A percentile compares a stretch with the other conserved stretches of the same genome.
Evolutionary conservation across 2,329 filamentous ascomycete species (phyloP).

Genomic region (Botryotinia narcissicola): DNA sequence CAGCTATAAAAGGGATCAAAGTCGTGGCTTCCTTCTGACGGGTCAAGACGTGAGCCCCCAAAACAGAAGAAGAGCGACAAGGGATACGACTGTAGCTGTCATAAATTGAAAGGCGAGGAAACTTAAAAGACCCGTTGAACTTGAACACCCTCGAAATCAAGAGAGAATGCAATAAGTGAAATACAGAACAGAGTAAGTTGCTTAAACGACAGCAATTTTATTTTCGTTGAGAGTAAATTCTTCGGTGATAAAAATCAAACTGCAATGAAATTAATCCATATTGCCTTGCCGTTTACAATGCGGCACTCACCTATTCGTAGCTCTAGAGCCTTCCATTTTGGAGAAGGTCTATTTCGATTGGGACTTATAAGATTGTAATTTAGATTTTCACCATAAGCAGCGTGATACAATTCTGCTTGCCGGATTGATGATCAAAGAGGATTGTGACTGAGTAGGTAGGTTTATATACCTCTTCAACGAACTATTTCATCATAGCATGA

Average conservation of each 20-base stretch:
- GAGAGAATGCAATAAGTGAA: fast-evolving
- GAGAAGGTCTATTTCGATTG: too few species aligned
- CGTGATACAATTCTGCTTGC: too few species aligned
- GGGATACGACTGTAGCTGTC: not conserved
- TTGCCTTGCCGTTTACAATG: not conserved
- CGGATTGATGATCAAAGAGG: not conserved
- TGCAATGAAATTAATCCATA: not conserved
- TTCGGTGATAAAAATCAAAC: not conserved
- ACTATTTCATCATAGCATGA: not conserved
- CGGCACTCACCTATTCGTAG: too few species aligned
- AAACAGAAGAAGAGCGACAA: not conserved
- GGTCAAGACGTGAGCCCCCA: not conserved
- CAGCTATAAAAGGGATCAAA: not conserved
- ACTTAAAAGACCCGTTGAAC: not conserved
- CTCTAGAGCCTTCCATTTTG: too few species aligned
- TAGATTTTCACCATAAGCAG: too few species aligned
- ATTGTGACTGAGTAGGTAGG: not conserved
- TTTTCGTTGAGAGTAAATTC: not conserved
- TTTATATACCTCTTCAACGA: not conserved
- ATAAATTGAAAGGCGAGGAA: not conserved
- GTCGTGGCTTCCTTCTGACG: not conserved
- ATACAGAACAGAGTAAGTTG: not conserved
- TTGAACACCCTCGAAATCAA: not conserved
- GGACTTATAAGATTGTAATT: too few species aligned
- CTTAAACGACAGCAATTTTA: not conserved